These are phyloP conservation scores for Amylocarpus encephaloides DNA, from an alignment of 2,329 filamentous ascomycete genomes.

Conservation along the genomic window DNA sequence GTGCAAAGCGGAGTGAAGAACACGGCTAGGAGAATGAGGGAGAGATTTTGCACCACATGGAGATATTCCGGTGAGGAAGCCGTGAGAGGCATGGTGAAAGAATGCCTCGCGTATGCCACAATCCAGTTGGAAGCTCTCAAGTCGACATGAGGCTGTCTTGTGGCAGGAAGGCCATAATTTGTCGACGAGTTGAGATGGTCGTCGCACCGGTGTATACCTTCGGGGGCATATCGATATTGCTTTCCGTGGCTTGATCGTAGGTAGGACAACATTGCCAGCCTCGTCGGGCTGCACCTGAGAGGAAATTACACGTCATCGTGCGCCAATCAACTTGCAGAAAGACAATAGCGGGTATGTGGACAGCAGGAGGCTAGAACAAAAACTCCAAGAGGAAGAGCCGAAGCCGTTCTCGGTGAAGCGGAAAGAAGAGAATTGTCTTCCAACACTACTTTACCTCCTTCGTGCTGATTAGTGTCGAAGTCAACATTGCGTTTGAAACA, in stretches of 20 bases:
- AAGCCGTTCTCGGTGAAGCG: not conserved
- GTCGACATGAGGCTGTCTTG: not conserved
- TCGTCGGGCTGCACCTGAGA: not conserved
- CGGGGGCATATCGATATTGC: not conserved
- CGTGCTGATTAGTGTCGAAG: no score
- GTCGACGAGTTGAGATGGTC: not conserved
- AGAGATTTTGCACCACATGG: constrained; percentile 43
- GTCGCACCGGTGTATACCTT: not conserved
- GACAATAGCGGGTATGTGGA: not conserved
- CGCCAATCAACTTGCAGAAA: constrained; percentile 1
- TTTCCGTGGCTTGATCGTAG: not conserved
- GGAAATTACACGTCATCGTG: constrained; percentile 7
- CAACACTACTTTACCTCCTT: no score
- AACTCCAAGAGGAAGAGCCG: not conserved
- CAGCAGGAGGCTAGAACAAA: not conserved
- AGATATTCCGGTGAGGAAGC: constrained; percentile 15
- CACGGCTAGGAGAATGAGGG: constrained; percentile 34
- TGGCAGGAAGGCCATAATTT: not conserved
- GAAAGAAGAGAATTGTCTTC: no score
- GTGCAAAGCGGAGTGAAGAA: constrained; percentile 22
- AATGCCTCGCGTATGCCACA: not conserved
- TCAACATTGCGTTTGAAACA: no score
- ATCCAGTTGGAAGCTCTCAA: not conserved
- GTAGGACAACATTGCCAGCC: not conserved
- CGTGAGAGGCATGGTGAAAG: constrained; percentile 12